A percentile compares a stretch with the other conserved stretches of the same genome.
Conservation (phyloP, 148 eudicot species). For the Rhododendron ferrugineum region DNA sequence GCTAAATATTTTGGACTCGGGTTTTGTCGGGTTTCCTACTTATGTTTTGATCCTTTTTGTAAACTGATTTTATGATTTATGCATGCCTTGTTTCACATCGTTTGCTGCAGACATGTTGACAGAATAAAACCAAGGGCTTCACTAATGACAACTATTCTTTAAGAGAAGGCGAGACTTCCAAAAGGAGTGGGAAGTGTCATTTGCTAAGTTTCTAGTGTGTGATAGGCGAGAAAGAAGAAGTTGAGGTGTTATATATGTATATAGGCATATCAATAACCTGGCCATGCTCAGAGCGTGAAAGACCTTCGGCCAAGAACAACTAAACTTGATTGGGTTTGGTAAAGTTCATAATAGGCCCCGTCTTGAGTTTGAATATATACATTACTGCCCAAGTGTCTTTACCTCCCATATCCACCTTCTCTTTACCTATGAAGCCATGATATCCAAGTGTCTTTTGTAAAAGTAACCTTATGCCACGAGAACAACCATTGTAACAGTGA, state of each 20-base stretch:
- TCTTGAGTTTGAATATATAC: not conserved
- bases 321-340: not conserved
- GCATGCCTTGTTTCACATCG: not conserved
- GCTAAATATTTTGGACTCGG: not conserved
- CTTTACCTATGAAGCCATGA: not conserved
- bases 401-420: not conserved
- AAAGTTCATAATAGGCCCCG: not conserved
- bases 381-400: not conserved
- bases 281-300: not conserved
- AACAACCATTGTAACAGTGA: not conserved
- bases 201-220: not conserved
- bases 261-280: not conserved
- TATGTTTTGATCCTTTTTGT: not conserved
- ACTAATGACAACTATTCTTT: not conserved
- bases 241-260: not conserved
- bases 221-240: not conserved
- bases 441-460: not conserved
- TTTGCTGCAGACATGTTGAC: not conserved
- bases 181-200: not conserved
- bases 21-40: not conserved
- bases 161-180: not conserved
- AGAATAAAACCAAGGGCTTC: not conserved
- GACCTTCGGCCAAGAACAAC: not conserved
- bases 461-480: not conserved
- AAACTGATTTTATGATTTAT: not conserved